Base-by-base conservation (phyloP, 148 eudicot genomes). In the Amaranthus hypochondriacus region DNA sequence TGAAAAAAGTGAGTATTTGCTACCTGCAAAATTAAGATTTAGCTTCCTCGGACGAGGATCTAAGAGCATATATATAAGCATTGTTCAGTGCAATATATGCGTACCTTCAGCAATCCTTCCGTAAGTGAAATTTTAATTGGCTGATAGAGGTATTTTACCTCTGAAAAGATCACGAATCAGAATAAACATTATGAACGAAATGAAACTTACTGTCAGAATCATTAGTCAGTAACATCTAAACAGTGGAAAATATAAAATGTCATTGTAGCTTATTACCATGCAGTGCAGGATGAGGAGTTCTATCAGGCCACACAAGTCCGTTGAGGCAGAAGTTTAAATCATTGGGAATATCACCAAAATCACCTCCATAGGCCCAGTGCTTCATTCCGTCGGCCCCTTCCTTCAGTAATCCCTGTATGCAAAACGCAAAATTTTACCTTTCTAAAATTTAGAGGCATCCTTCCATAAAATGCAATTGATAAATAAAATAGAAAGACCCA, bases 361-460 rank as follows among this genome's bases (percentile, higher is more conserved):
- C 97, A 68, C 98, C 98, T 76, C 98, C 98, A 81, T 94, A 94
- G 58, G 96, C 97, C 98, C 98, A 94, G 72, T 82, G 86, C 82
- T 89, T 94, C 48, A 67, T 78, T 68, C 97, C 93, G 83, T 87
- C 88, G 52, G 73, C 76, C 63, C 89, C 91, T 78, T 81, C 90
- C 84, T 91, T 94, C 77, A 91, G 77, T 65, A 94, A 77, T 69
- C 88, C 98, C 98, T 93, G 76, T 52, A 86, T 49, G 68, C 51
- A 72, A 75, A 58, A 9, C n/a, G 28, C 58, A 62, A 58, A 70
- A 62, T 2, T 10, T 51, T 0, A 64, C 62, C 49, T 50, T 62
- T 65, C 56, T 48, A 2, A 66, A 78, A 51, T 52, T 28, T 28
- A 28, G 39, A 28, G 39, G 56, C n/a, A 18, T 48, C 6, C 28